phyloP scores from a whole-genome alignment of 129 eudicot species.

The Artemisia tridentata region DNA sequence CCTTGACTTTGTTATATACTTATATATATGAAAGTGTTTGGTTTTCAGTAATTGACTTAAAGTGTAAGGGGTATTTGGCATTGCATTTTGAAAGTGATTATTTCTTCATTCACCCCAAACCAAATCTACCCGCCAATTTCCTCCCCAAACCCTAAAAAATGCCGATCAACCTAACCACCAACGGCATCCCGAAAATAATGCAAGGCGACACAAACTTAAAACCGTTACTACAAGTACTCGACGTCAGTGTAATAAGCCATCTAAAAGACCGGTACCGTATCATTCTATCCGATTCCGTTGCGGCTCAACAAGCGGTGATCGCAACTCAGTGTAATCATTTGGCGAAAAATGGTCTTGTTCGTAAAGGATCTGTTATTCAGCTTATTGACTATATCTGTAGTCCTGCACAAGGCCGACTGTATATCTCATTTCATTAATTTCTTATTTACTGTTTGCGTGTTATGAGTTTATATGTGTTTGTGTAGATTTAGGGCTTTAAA shows the following conservation, averaged over 20 bases:
- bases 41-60: slow-evolving; percentile 2
- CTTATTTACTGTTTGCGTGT: too few relatives aligned
- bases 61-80: background rate
- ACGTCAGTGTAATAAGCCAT: slow-evolving; percentile 48
- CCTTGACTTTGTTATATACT: background rate
- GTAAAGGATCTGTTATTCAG: slow-evolving; percentile 78
- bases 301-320: slow-evolving; percentile 63
- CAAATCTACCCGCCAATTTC: background rate
- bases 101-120: slow-evolving; percentile 13
- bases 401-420: background rate
- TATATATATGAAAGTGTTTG: slow-evolving; percentile 6
- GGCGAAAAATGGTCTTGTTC: slow-evolving; percentile 50
- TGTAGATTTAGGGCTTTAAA: too few relatives aligned
- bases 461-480: too few relatives aligned
- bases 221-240: slow-evolving; percentile 83
- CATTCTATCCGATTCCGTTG: slow-evolving; percentile 57
- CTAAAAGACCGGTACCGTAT: slow-evolving; percentile 72
- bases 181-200: slow-evolving; percentile 65
- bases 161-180: slow-evolving; percentile 70
- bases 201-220: slow-evolving; percentile 73
- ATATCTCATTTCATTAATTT: too few relatives aligned
- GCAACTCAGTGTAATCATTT: slow-evolving; percentile 93
- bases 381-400: slow-evolving; percentile 80
- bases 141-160: slow-evolving; percentile 20
- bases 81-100: too few relatives aligned